Conservation (phyloP, 352 stramenopile species). For the Phytophthora chlamydospora region DNA sequence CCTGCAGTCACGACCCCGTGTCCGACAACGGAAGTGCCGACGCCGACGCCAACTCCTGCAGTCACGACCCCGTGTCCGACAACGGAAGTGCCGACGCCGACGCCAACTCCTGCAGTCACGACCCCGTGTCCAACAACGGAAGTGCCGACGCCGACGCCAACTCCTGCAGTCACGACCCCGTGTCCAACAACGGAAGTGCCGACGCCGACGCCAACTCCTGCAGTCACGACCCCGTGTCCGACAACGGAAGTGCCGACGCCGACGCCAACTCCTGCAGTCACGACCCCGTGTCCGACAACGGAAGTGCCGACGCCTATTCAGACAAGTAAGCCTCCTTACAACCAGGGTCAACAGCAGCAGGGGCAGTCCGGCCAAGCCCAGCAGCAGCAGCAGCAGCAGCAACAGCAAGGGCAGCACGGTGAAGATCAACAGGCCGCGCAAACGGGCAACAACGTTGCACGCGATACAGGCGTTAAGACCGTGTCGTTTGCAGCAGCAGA, state of each 20-base stretch:
- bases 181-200: neutral
- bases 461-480: conserved; percentile 2
- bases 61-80: neutral
- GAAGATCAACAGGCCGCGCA: neutral
- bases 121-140: neutral
- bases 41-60: no score
- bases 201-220: neutral
- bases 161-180: neutral
- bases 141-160: neutral
- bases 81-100: neutral
- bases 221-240: neutral
- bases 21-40: neutral
- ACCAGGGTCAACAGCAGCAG: conserved; percentile 9
- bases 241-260: conserved; percentile 3
- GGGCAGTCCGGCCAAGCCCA: conserved; percentile 4
- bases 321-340: conserved; percentile 16
- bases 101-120: neutral
- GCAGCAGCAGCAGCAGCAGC: neutral
- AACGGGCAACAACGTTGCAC: conserved; percentile 1
- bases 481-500: conserved; percentile 6
- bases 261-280: conserved; percentile 3
- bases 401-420: neutral
- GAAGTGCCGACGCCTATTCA: neutral
- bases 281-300: neutral
- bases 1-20: neutral